Base-by-base conservation (phyloP, 108 stramenopile genomes). In the Cyclotella choctawhatcheeana region DNA sequence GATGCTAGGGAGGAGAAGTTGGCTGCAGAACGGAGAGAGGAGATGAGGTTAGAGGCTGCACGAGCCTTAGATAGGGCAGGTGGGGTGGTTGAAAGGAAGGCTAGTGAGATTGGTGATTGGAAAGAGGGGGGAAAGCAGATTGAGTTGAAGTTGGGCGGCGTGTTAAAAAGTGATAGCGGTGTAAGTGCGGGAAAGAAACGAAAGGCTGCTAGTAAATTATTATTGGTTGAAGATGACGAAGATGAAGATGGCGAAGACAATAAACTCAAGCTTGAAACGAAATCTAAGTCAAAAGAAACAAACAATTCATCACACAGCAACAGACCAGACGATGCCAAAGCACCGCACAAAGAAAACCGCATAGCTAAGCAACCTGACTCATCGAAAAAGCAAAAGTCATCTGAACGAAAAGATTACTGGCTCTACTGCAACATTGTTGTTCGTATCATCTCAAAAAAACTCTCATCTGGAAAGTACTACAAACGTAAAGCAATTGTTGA, bases 401-500 rank as follows among this genome's bases (percentile, higher is more conserved):
- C 44, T 50, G 16, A 44, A 5, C 32, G 62, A 50, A 81, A 78
- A 24, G 85, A 89, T 48, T 69, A 88, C 76, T 96, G 95, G 95
- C 69, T 96, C 43, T 72, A 85, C 44, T 83, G 70, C 26, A 72
- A 84, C 67, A 96, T 94, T 43, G 32, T 93, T 6, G 96, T 96
- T 13, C 88, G 93, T 24, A 82, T 96, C 33, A 88, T 91, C 33
- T 79, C 85, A 53, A 93, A 96, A 79, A 86, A 86, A 26, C 66
- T 93, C 0, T 79, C 81, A 6, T 73, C 78, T 0, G 91, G 95
- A 16, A 80, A 88, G 58, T 96, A 85, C 64, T 94, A 93, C 81
- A 91, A 90, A 67, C 86, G 84, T 47, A 96, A 96, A 61, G 96
- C 88, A 0, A 70, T 89, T 16, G 90, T 96, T 2, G 82, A 82